Percentiles rank a stretch among this genome's conserved stretches.
These are phyloP conservation scores for Pleurotus tuoliensis DNA, from an alignment of 768 basidiomycete genomes.

Conservation along the genomic window DNA sequence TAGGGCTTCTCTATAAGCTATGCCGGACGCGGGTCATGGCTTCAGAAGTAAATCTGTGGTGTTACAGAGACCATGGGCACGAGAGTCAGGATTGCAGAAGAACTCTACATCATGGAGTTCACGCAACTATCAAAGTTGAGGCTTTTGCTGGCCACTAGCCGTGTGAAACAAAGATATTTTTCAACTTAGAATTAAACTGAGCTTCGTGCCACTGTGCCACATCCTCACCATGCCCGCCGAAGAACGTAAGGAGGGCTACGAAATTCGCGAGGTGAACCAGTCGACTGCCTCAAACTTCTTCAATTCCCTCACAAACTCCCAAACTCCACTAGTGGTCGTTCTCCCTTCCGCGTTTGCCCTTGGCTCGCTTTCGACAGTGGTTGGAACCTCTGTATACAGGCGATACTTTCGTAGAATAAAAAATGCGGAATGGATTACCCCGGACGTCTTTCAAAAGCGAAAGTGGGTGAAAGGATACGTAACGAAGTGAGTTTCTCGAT, in stretches of 20 bases:
- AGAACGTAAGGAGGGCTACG: neutral
- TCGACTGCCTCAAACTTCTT: neutral
- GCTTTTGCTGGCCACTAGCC: too few relatives aligned
- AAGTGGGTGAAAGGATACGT: slow-evolving; percentile 79
- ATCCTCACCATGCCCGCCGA: neutral
- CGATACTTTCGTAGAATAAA: slow-evolving; percentile 57
- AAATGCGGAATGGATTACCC: slow-evolving; percentile 69
- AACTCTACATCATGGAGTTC: too few relatives aligned
- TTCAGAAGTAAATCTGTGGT: too few relatives aligned
- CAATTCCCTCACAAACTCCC: neutral
- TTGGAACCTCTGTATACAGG: slow-evolving; percentile 33
- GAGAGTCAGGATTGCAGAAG: too few relatives aligned
- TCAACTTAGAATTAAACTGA: too few relatives aligned
- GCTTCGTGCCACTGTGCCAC: too few relatives aligned
- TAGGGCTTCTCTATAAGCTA: too few relatives aligned
- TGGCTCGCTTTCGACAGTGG: slow-evolving; percentile 34
- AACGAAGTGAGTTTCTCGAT: slow-evolving; percentile 51
- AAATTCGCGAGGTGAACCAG: neutral
- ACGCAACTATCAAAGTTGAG: too few relatives aligned
- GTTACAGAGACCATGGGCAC: too few relatives aligned
- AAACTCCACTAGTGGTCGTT: slow-evolving; percentile 20
- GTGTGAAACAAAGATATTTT: too few relatives aligned
- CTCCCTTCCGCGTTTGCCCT: slow-evolving; percentile 34
- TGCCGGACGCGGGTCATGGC: too few relatives aligned
- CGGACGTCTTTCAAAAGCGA: slow-evolving; percentile 48